Percentiles rank a stretch among this genome's conserved stretches.
Evolutionary conservation across 2,329 filamentous ascomycete genomes (phyloP).

Genomic region (Colletotrichum lini): DNA sequence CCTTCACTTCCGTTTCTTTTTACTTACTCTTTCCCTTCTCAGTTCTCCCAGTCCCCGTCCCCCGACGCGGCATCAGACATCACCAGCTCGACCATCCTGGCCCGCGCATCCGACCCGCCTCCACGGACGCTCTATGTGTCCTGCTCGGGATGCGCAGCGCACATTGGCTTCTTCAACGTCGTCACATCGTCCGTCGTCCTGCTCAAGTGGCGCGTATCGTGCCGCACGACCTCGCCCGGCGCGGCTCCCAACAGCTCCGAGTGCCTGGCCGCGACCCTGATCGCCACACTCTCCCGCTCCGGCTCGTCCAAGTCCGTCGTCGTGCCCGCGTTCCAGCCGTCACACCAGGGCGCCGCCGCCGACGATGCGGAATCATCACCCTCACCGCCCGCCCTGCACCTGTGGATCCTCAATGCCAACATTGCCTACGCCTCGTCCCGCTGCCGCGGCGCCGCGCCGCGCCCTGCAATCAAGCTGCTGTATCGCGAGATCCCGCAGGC

Average conservation of each 20-base stretch:
- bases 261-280: constrained; percentile 67
- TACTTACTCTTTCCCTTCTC: constrained; percentile 25
- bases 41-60: constrained; percentile 56
- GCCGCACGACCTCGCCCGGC: constrained; percentile 50
- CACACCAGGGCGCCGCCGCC: neutral
- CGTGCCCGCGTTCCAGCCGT: constrained; percentile 52
- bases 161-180: constrained; percentile 65
- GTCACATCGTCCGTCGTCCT: constrained; percentile 62
- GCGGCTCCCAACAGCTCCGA: constrained; percentile 59
- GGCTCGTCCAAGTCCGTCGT: constrained; percentile 71
- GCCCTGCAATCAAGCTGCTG: constrained; percentile 67
- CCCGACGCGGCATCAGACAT: constrained; percentile 49
- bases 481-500: constrained; percentile 60
- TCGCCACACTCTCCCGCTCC: constrained; percentile 68
- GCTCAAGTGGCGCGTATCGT: constrained; percentile 71
- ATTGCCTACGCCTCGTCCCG: constrained; percentile 65
- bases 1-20: constrained; percentile 15
- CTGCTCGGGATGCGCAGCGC: constrained; percentile 61
- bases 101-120: constrained; percentile 31
- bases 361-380: neutral
- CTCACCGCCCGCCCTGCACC: constrained; percentile 52
- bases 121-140: constrained; percentile 56
- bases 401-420: constrained; percentile 71
- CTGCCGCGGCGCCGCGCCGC: constrained; percentile 39
- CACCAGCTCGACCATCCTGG: constrained; percentile 48